Evolutionary conservation across 306 rosid genomes (phyloP), one percentile per base, ranked within the genome.

Genomic region (Prunus armeniaca): DNA sequence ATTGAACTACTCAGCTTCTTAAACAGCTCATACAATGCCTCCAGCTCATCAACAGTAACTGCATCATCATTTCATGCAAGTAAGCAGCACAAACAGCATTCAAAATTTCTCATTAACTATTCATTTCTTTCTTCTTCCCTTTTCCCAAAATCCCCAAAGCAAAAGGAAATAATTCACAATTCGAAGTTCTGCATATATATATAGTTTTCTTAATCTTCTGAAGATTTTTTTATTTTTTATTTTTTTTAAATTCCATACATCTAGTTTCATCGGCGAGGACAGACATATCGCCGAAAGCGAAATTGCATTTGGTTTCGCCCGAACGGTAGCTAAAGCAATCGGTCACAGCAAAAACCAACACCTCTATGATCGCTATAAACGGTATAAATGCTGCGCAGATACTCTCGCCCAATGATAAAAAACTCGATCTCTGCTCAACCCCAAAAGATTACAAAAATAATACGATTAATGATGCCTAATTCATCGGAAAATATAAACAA

Each of bases 1-100:
- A 91, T 81, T 17, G 89, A 82, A 86, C 96, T 78, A 79, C 98
- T 89, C 81, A 93, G 56, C 89, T 84, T 84, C 86, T 88, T 88
- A 78, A 86, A 93, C 57, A 91, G 85, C 70, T 82, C 98, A 69
- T 83, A 79, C 84, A 93, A 85, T 32, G 96, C 93, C 84, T 89
- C 93, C 67, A 93, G 88, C 81, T 93, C 97, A 64, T 88, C 84
- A 20, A 82, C 69, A 66, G 83, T 83, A 78, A 93, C 97, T 91
- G 88, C 86, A 84, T 30, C 75, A 64, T 72, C 46, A 32, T 20
- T 41, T 34, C 50, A 66, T 24, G 14, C 58, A 73, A 62, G 27
- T 55, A 55, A 55, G 61, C 25, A n/a, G 15, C 24, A 55, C 10
- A 55, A n/a, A 15, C 15, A 14, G 12, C 24, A 71, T 64, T 74